Evolutionary conservation across 176 grass and related monocot genomes (phyloP).

Genomic region (Hordeum marinum): DNA sequence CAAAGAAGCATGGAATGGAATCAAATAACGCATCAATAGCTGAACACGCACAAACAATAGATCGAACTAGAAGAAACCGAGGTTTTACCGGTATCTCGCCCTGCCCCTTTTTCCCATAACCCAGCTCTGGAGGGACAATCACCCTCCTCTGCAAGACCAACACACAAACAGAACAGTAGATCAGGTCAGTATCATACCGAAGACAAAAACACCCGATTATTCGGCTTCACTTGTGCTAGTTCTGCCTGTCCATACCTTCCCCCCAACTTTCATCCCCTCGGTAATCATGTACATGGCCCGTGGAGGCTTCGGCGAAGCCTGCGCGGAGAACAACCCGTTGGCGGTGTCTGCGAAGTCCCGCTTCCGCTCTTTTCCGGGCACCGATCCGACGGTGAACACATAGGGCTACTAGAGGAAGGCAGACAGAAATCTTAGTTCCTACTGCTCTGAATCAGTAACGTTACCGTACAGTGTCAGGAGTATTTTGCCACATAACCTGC

Average conservation of each 20-base stretch:
- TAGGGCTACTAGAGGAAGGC: conserved; percentile 91
- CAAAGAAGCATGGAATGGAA: conserved; percentile 18
- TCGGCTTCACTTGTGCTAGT: not conserved
- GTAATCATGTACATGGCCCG: conserved; percentile 67
- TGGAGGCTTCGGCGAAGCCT: conserved; percentile 87
- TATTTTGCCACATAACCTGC: conserved; percentile 55
- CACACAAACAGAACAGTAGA: not conserved
- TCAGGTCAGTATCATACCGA: not conserved
- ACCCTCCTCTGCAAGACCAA: conserved; percentile 61
- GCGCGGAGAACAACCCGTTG: conserved; percentile 80
- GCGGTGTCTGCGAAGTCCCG: conserved; percentile 79
- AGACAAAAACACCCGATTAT: not conserved
- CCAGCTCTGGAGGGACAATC: conserved; percentile 71
- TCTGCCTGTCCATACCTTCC: conserved; percentile 47
- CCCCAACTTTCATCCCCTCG: conserved; percentile 96
- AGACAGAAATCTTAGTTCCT: conserved; percentile 22
- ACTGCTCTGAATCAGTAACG: not conserved
- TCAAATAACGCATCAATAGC: not conserved
- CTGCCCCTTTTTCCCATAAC: conserved; percentile 72
- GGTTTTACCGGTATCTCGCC: conserved; percentile 74
- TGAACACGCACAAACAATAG: not conserved
- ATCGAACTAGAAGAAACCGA: not conserved
- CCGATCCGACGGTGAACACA: conserved; percentile 82
- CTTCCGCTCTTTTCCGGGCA: conserved; percentile 85
- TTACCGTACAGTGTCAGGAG: not conserved